Percentiles rank a stretch among this genome's conserved stretches.
These are phyloP conservation scores for Poteriospumella lacustris DNA, from an alignment of 108 stramenopile species.

Conservation along the genomic window DNA sequence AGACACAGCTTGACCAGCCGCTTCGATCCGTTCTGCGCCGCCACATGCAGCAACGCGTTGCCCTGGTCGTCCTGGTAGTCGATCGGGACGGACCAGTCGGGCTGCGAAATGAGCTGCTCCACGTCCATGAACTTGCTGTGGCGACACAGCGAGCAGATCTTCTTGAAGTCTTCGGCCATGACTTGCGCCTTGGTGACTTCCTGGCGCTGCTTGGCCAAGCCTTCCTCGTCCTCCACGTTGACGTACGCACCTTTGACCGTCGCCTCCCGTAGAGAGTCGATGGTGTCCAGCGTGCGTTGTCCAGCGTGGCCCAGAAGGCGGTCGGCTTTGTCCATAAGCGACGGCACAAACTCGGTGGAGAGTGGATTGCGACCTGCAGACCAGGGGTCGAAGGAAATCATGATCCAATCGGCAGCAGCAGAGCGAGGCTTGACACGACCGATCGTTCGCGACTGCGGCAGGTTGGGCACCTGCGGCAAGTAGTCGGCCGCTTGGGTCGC, in stretches of 20 bases:
- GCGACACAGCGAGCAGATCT: conserved; percentile 60
- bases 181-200: conserved; percentile 39
- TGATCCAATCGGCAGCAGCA: conserved; percentile 51
- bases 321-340: conserved; percentile 60
- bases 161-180: conserved; percentile 52
- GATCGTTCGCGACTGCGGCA: conserved; percentile 52
- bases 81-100: conserved; percentile 61
- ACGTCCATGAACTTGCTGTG: conserved; percentile 60
- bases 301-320: conserved; percentile 37
- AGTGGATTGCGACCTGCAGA: conserved; percentile 54
- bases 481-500: conserved; percentile 58
- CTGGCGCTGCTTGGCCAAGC: conserved; percentile 25
- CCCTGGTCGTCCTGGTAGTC: conserved; percentile 71
- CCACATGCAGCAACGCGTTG: conserved; percentile 67
- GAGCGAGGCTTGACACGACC: conserved; percentile 60
- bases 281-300: neutral
- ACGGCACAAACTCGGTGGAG: conserved; percentile 59
- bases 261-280: conserved; percentile 28
- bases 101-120: conserved; percentile 54
- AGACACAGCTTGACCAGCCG: conserved; percentile 70
- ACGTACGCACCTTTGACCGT: neutral
- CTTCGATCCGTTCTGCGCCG: conserved; percentile 75
- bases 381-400: conserved; percentile 67
- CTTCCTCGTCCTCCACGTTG: conserved; percentile 11
- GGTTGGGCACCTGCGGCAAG: conserved; percentile 58